Conservation (phyloP, 139 green algal species). For the Dunaliella sp. region DNA sequence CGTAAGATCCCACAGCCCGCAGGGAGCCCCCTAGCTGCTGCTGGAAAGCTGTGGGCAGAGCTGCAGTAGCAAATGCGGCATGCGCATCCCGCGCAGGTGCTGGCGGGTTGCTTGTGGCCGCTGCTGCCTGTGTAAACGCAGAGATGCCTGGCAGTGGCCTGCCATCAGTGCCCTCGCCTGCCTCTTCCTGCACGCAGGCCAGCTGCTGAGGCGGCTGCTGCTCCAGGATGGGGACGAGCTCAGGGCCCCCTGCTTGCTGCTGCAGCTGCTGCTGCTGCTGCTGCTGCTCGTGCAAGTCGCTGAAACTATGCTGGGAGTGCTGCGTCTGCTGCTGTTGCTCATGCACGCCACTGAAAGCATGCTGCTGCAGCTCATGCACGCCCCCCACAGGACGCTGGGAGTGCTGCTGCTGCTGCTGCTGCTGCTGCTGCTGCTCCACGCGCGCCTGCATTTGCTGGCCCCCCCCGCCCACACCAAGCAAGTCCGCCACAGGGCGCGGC, state of each 20-base stretch:
- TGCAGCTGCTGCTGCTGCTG: not conserved
- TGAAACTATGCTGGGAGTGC: not conserved
- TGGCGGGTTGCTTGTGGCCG: not conserved
- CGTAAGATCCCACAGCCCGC: too few species aligned
- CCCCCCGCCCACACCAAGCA: too few species aligned
- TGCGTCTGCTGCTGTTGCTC: too few species aligned
- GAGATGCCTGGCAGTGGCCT: too few species aligned
- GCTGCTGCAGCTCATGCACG: not conserved
- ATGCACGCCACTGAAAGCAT: not conserved
- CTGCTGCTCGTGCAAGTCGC: not conserved
- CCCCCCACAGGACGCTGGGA: not conserved
- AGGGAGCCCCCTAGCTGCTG: too few species aligned
- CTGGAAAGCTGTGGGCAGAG: too few species aligned
- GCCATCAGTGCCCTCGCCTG: not conserved
- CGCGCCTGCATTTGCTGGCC: not conserved
- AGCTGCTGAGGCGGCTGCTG: not conserved
- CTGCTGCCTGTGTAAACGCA: too few species aligned
- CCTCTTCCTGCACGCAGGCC: not conserved
- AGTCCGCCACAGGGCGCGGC: too few species aligned
- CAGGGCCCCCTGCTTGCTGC: too few species aligned
- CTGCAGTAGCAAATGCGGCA: too few species aligned
- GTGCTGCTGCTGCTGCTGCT: not conserved
- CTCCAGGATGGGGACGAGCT: not conserved
- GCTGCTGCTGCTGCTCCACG: not conserved
- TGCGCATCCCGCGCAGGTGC: too few species aligned